These are phyloP conservation scores for Candida tammaniensis DNA, from an alignment of 805 yeast species.

Conservation along the genomic window DNA sequence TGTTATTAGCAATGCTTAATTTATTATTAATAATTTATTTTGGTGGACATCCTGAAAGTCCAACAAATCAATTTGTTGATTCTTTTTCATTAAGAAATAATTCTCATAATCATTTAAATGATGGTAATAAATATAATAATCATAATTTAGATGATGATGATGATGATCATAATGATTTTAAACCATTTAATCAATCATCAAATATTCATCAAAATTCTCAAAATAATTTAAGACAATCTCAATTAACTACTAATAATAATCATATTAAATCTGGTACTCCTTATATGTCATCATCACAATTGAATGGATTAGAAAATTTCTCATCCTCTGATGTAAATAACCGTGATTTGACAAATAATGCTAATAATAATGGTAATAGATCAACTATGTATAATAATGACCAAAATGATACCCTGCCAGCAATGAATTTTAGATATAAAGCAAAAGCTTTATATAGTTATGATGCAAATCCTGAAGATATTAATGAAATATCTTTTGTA, in stretches of 20 bases:
- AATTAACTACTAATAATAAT: slow-evolving; percentile 28
- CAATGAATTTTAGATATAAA: slow-evolving; percentile 67
- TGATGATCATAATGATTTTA: slow-evolving; percentile 19
- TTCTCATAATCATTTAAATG: slow-evolving; percentile 34
- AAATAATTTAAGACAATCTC: slow-evolving; percentile 33
- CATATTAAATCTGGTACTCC: slow-evolving; percentile 23
- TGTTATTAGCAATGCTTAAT: slow-evolving; percentile 77
- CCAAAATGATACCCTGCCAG: slow-evolving; percentile 19
- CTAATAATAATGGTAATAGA: slow-evolving; percentile 12
- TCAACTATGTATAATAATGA: slow-evolving; percentile 22
- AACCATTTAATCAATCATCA: slow-evolving; percentile 2
- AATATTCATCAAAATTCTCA: slow-evolving; percentile 4
- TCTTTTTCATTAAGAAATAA: slow-evolving; percentile 63
- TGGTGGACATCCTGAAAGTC: slow-evolving; percentile 89
- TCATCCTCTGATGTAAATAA: slow-evolving; percentile 33
- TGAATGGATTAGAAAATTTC: slow-evolving; percentile 61
- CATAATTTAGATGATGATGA: slow-evolving; percentile 19
- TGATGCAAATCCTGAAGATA: slow-evolving; percentile 88
- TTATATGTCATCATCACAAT: slow-evolving; percentile 52
- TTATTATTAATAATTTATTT: slow-evolving; percentile 83
- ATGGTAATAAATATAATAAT: slow-evolving; percentile 14
- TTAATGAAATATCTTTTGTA: slow-evolving; percentile 84
- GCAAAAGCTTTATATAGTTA: slow-evolving; percentile 87
- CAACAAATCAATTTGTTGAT: slow-evolving; percentile 79
- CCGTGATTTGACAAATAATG: slow-evolving; percentile 26